A percentile compares a stretch with the other conserved stretches of the same genome.
phyloP scores from a whole-genome alignment of 1,139 yeast species.

The Suhomyces bribrorum region DNA sequence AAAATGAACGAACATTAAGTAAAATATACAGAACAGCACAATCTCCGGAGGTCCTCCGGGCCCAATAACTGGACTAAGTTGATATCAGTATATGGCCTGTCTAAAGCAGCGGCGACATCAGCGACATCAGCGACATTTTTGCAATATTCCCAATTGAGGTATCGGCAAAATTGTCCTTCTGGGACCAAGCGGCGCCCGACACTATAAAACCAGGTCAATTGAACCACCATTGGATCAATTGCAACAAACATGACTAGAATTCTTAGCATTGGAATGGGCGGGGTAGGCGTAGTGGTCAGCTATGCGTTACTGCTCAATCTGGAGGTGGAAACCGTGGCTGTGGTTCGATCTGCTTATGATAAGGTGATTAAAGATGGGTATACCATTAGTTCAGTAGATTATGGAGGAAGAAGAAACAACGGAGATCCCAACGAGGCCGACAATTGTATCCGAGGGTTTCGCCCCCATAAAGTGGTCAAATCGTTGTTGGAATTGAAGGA shows the following conservation, averaged over 20 bases:
- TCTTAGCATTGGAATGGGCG: slow-evolving; percentile 68
- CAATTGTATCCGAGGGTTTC: slow-evolving; percentile 22
- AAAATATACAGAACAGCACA: background rate
- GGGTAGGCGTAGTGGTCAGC: slow-evolving; percentile 74
- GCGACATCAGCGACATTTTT: slow-evolving; percentile 12
- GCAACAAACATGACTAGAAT: slow-evolving; percentile 30
- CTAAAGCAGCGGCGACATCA: background rate
- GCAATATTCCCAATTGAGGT: slow-evolving; percentile 9
- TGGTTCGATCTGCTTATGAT: slow-evolving; percentile 36
- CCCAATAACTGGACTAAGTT: background rate
- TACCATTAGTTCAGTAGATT: slow-evolving; percentile 29
- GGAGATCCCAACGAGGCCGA: slow-evolving; percentile 19
- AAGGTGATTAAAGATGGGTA: slow-evolving; percentile 29
- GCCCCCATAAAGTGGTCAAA: slow-evolving; percentile 28
- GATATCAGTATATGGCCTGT: too few species aligned
- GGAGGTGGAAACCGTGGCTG: slow-evolving; percentile 36
- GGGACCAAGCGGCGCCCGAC: slow-evolving; percentile 3
- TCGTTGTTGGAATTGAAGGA: slow-evolving; percentile 25
- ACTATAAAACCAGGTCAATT: background rate
- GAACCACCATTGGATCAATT: background rate
- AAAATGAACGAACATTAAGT: too few species aligned
- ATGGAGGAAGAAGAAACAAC: slow-evolving; percentile 23
- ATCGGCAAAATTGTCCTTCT: slow-evolving; percentile 9
- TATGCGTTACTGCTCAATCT: slow-evolving; percentile 51
- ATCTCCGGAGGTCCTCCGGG: background rate